Percentiles rank a stretch among this genome's conserved stretches.
phyloP scores from a whole-genome alignment of 345 rosid species.

The Moringa oleifera region DNA sequence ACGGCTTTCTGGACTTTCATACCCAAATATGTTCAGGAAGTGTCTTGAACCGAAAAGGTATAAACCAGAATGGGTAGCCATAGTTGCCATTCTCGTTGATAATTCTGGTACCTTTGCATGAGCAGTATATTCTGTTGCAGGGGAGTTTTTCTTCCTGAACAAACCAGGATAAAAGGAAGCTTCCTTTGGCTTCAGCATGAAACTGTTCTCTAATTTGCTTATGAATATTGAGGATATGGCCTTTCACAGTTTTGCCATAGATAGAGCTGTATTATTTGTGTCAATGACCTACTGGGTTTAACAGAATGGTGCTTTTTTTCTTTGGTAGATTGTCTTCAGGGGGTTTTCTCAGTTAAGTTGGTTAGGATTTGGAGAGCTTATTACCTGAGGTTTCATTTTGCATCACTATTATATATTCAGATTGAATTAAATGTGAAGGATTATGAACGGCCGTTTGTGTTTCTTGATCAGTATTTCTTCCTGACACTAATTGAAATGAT shows the following conservation, averaged over 20 bases:
- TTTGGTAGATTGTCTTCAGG: constrained; percentile 3
- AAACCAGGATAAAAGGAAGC: neutral
- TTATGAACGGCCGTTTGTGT: too few species aligned
- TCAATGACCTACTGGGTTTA: constrained; percentile 1
- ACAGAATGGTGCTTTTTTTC: neutral
- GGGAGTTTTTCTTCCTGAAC: constrained; percentile 1
- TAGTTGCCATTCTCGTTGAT: neutral
- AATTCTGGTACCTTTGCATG: neutral
- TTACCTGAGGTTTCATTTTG: too few species aligned
- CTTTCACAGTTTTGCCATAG: neutral
- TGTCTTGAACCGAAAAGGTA: too few species aligned
- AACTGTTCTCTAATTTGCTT: too few species aligned
- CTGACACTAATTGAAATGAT: too few species aligned
- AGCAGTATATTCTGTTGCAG: neutral
- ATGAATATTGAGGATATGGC: too few species aligned
- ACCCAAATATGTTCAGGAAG: neutral
- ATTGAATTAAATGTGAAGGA: too few species aligned
- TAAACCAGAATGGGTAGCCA: too few species aligned
- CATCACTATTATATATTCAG: too few species aligned
- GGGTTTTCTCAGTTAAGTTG: neutral
- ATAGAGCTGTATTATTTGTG: neutral
- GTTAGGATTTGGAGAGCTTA: too few species aligned
- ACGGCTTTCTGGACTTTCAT: neutral
- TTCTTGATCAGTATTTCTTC: too few species aligned
- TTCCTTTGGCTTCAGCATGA: neutral